A percentile compares a stretch with the other conserved stretches of the same genome.
Conservation (phyloP, 2,329 filamentous ascomycete species). For the Apiospora rasikravindrae region DNA sequence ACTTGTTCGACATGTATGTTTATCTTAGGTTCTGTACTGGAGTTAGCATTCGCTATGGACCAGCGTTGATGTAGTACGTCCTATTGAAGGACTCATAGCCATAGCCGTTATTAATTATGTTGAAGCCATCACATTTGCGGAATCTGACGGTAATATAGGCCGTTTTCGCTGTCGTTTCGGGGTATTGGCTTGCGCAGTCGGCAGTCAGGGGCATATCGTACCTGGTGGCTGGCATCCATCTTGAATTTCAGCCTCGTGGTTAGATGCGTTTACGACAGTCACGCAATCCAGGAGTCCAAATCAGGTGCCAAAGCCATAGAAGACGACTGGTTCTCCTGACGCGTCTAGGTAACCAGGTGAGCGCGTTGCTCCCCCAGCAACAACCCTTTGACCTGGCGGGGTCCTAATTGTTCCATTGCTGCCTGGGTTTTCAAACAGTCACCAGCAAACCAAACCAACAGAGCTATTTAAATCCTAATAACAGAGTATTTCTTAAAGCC, state of each 20-base stretch:
- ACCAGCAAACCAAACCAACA: neutral
- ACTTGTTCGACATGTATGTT: too few relatives aligned
- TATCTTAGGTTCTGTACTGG: too few relatives aligned
- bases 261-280: neutral
- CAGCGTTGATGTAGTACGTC: too few relatives aligned
- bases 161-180: too few relatives aligned
- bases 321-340: neutral
- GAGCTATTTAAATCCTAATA: neutral
- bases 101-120: too few relatives aligned
- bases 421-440: neutral
- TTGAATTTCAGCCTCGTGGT: neutral
- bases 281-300: neutral
- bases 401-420: neutral
- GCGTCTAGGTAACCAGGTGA: neutral
- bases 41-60: too few relatives aligned
- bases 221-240: neutral
- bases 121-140: too few relatives aligned
- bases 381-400: neutral
- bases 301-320: neutral
- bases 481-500: neutral
- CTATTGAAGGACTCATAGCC: too few relatives aligned
- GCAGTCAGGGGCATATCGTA: too few relatives aligned
- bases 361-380: too few relatives aligned
- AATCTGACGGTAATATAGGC: too few relatives aligned
- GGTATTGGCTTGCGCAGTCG: too few relatives aligned